These are phyloP conservation scores for Colletotrichum cordylinicola DNA, from an alignment of 2,329 filamentous ascomycete species.

Conservation along the genomic window DNA sequence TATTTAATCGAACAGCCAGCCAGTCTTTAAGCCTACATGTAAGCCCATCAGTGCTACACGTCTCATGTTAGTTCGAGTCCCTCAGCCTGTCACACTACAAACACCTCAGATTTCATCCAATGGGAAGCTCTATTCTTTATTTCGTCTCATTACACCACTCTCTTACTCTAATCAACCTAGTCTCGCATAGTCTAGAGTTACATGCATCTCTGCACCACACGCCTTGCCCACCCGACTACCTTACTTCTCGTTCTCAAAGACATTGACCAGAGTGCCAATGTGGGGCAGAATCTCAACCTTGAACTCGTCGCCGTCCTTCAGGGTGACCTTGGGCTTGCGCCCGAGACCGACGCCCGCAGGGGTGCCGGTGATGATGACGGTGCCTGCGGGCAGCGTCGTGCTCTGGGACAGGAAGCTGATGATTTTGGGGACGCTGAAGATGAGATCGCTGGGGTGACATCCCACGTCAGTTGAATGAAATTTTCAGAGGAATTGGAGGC, in stretches of 20 bases:
- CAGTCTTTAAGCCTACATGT: no score
- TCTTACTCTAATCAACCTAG: neutral
- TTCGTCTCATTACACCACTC: neutral
- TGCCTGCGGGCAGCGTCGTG: constrained; percentile 46
- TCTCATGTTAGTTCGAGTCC: no score
- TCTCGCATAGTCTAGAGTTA: neutral
- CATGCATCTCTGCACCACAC: neutral
- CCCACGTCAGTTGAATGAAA: constrained; percentile 32
- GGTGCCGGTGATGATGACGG: constrained; percentile 49
- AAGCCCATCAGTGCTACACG: no score
- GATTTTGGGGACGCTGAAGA: constrained; percentile 54
- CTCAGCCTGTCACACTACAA: fast-evolving
- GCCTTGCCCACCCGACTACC: neutral
- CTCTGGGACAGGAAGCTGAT: constrained; percentile 49
- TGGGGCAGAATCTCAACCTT: constrained; percentile 46
- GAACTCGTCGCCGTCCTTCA: constrained; percentile 46
- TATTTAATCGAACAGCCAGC: no score
- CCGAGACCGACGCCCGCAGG: constrained; percentile 46
- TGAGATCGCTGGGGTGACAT: constrained; percentile 49
- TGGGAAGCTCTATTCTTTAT: neutral
- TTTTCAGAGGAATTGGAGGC: constrained; percentile 26
- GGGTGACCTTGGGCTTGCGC: constrained; percentile 39
- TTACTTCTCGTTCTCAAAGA: constrained; percentile 13
- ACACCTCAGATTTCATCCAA: neutral
- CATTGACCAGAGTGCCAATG: constrained; percentile 48